Percentiles rank a stretch among this genome's conserved stretches.
phyloP scores from a whole-genome alignment of 768 basidiomycete species.

The Macrocybe gigantea region DNA sequence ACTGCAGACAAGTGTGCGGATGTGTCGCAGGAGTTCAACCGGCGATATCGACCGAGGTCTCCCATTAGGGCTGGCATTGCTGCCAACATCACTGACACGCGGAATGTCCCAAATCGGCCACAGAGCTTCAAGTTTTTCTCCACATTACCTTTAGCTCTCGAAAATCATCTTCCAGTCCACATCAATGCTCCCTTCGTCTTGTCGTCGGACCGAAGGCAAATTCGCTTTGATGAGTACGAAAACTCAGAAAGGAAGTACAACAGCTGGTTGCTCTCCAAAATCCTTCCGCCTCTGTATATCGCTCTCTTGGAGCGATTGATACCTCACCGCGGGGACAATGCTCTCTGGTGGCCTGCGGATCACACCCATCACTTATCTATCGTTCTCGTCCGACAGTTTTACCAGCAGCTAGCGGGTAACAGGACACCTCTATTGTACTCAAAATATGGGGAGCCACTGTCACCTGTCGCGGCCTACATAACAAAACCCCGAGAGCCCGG shows the following conservation, averaged over 20 bases:
- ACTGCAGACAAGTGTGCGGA: background rate
- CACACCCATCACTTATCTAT: no score
- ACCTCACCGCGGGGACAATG: conserved; percentile 14
- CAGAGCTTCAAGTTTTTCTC: conserved; percentile 31
- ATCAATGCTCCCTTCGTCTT: conserved; percentile 41
- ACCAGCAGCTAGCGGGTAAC: no score
- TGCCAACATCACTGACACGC: conserved; percentile 10
- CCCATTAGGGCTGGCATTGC: conserved; percentile 28
- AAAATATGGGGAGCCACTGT: no score
- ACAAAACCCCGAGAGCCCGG: no score
- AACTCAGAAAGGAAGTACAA: conserved; percentile 33
- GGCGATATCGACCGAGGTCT: conserved; percentile 20
- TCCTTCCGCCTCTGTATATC: conserved; percentile 32
- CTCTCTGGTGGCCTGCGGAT: conserved; percentile 28
- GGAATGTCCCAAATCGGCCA: background rate
- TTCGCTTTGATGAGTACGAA: conserved; percentile 32
- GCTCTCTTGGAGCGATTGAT: conserved; percentile 28
- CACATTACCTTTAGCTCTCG: conserved; percentile 34
- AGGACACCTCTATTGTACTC: no score
- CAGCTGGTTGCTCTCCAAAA: conserved; percentile 30
- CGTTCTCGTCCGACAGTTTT: no score
- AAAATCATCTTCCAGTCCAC: conserved; percentile 37
- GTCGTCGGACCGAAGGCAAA: conserved; percentile 37
- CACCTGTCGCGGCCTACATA: no score
- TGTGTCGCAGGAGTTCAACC: conserved; percentile 2